Base-by-base conservation (phyloP, 108 stramenopile genomes). In the Fragilariopsis cylindrus region DNA sequence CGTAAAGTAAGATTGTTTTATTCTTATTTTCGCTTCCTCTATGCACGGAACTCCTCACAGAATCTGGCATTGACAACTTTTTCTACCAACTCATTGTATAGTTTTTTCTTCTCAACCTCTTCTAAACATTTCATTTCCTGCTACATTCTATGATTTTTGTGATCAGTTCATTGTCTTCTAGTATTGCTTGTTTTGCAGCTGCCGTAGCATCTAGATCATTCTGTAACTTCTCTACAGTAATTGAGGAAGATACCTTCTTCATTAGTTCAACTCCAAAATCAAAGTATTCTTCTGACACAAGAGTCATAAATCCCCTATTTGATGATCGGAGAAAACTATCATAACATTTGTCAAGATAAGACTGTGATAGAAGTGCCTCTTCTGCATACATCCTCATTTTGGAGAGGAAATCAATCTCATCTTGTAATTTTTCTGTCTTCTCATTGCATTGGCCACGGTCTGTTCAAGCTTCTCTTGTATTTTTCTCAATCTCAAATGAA, bases 171-270 rank as follows among this genome's bases (percentile, higher is more conserved):
- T 7, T 57, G 56, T 57, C 56, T 21, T 57, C 56, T 5, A 57
- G 5, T 15, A 57, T 15, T 21, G 21, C 13, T 5, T 5, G 16
- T 0, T 57, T 57, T 57, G 56, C 56, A 6, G 16, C 21, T 15
- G 16, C 56, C 2, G 56, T 57, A 21, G 1, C 56, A 57, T 57
- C 21, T 12, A 21, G 56, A 15, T 57, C 13, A 57, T 57, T 57
- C 56, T 57, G 56, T 57, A 57, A 57, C 56, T 57, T 57, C 5
- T 57, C 56, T 15, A 57, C 19, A 21, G 56, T 57, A 16, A 57
- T 6, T 12, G 56, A 16, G 5, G 56, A 16, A 1, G 56, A 57
- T 15, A 57, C 56, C 21, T 57, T 57, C 21, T 15, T 15, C 56
- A 57, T 57, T 5, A 57, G 56, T 5, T 21, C 5, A 6, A 57